These are phyloP conservation scores for Tubosaeta sp. DNA, from an alignment of 768 basidiomycete genomes.

Conservation along the genomic window DNA sequence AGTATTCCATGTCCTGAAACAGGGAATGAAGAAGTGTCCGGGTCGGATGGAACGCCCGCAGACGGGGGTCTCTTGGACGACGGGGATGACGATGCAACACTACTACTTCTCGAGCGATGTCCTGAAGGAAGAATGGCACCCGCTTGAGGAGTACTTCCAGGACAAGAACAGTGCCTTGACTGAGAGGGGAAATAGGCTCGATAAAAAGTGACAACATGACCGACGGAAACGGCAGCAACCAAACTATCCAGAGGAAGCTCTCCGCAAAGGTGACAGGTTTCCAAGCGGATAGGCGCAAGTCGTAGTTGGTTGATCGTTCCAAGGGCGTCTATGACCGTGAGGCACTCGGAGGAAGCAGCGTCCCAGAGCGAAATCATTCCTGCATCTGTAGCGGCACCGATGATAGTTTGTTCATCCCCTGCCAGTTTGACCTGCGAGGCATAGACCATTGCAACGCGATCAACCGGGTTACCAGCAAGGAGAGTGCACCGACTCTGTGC, in stretches of 20 bases:
- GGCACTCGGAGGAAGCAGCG: constrained; percentile 55
- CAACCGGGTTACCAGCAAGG: constrained; percentile 54
- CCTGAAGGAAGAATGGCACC: constrained; percentile 45
- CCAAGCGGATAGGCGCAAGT: constrained; percentile 49
- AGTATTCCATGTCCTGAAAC: constrained; percentile 78
- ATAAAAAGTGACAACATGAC: constrained; percentile 59
- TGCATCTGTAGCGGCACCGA: constrained; percentile 58
- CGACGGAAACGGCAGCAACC: constrained; percentile 61
- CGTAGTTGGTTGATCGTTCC: constrained; percentile 59
- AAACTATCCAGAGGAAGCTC: constrained; percentile 65
- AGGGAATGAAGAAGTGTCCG: constrained; percentile 59
- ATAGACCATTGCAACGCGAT: constrained; percentile 51
- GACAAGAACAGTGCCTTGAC: constrained; percentile 65
- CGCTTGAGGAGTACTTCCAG: constrained; percentile 43
- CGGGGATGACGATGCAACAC: constrained; percentile 44
- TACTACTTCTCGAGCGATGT: constrained; percentile 60
- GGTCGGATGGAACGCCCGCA: constrained; percentile 31
- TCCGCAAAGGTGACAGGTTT: constrained; percentile 67
- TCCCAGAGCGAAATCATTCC: constrained; percentile 80
- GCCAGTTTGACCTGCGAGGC: constrained; percentile 50
- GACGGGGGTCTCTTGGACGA: constrained; percentile 49
- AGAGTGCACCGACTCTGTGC: constrained; percentile 46
- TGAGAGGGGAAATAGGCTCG: constrained; percentile 56
- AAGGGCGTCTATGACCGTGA: constrained; percentile 56
- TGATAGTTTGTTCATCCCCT: constrained; percentile 46